Base-by-base conservation (phyloP, 1,284 basidiomycete species). In the Leccinum angustisporum region DNA sequence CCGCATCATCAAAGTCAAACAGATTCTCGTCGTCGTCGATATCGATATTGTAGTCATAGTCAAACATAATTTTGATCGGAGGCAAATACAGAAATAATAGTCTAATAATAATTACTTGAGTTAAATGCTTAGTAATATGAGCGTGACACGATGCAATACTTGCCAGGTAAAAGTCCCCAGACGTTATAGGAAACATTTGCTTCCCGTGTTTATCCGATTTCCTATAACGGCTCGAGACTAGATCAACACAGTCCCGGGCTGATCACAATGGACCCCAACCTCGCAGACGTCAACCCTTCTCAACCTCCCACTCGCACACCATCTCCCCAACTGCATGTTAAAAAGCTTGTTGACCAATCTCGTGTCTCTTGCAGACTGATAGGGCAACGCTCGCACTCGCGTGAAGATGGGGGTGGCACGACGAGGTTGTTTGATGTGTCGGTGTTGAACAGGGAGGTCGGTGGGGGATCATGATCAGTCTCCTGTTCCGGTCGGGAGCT, bases 291-390 rank as follows among this genome's bases (percentile, higher is more conserved):
- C 16, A 16, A 38, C 16, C 38, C 38, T 38, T 38, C 38, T 38
- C 38, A 38, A 38, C 38, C 34, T 36, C 34, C 14, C 14, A 36
- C 34, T 36, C 34, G 38, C 16, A 38, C 38, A 16, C 7, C 38
- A 38, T 48, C 46, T n/a, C 46, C 46, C n/a, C 21, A 48, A 48
- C 46, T 16, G 46, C n/a, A 18, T 4, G 38, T 38, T 16, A 38
- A 38, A 38, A 38, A 88, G 82, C 53, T 72, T 90, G 68, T 85
- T 90, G 86, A 85, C 82, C 66, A 85, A 90, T 65, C 83, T 90
- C 5, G 86, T 88, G 66, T 36, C 34, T 36, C 34, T 36, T 36
- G 34, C 34, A 36, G 82, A 79, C 62, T 88, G 38, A 72, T 85
- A 77, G 14, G 0, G 0, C 16, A 16, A 7, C 14, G 14, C 34